Evolutionary conservation across 1,284 basidiomycete genomes (phyloP).

Genomic region (Apiotrichum siamense): DNA sequence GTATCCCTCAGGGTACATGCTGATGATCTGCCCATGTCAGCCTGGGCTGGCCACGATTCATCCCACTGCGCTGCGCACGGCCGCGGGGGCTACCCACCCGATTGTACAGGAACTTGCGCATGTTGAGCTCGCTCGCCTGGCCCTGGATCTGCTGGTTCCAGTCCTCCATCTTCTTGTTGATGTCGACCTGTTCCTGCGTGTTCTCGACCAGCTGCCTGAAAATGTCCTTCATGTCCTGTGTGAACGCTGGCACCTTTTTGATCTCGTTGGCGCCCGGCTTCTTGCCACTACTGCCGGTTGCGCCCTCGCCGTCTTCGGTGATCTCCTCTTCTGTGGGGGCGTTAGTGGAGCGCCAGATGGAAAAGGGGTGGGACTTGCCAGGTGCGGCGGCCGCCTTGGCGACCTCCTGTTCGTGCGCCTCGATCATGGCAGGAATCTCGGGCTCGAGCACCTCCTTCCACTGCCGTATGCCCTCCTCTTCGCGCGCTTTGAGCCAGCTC

Average conservation of each 20-base stretch:
- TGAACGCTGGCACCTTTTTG: constrained; percentile 27
- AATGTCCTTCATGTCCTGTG: constrained; percentile 33
- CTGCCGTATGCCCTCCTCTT: constrained; percentile 23
- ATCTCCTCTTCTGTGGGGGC: constrained; percentile 6
- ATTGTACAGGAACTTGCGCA: constrained; percentile 29
- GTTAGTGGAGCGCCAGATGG: no score
- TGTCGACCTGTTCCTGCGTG: constrained; percentile 29
- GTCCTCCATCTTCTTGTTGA: constrained; percentile 30
- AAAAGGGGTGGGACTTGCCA: not conserved
- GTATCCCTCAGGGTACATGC: constrained; percentile 40
- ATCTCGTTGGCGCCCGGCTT: constrained; percentile 27
- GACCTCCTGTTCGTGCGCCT: constrained; percentile 5
- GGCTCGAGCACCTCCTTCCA: constrained; percentile 21
- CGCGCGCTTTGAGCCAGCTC: constrained; percentile 29
- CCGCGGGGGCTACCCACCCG: constrained; percentile 17
- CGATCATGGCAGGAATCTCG: constrained; percentile 10
- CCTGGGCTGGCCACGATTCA: not conserved
- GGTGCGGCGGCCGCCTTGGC: constrained; percentile 2
- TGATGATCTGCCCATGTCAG: constrained; percentile 26
- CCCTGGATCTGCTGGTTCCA: constrained; percentile 26
- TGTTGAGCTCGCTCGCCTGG: constrained; percentile 20
- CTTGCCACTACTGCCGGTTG: no score
- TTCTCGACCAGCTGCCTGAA: constrained; percentile 40
- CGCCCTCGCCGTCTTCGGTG: constrained; percentile 5
- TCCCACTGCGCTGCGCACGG: no score